phyloP scores from a whole-genome alignment of 179 eudicot species.

The Sideroxylon spinosum region DNA sequence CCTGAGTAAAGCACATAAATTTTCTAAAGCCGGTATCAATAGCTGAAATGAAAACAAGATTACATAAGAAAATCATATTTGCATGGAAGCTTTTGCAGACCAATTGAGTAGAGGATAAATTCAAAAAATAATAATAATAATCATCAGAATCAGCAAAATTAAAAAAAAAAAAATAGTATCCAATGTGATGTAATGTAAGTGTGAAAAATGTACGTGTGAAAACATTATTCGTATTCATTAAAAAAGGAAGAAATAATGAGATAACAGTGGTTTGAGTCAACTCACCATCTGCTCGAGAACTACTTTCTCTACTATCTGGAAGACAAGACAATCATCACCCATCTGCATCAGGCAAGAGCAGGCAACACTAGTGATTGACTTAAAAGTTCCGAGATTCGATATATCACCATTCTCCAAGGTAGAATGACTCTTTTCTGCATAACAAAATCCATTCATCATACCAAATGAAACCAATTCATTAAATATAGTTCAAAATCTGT shows the following conservation, averaged over 20 bases:
- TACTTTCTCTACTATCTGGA: constrained; percentile 58
- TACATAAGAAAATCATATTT: not conserved
- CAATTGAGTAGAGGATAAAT: not conserved
- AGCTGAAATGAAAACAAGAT: constrained; percentile 32
- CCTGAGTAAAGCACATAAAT: constrained; percentile 66
- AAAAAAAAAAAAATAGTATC: not conserved
- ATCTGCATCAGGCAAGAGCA: constrained; percentile 69
- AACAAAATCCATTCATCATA: constrained; percentile 1
- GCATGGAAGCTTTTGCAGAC: constrained; percentile 1
- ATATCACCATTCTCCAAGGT: constrained; percentile 25
- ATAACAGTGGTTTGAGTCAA: constrained; percentile 15
- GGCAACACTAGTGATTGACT: constrained; percentile 42
- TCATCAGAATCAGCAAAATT: not conserved
- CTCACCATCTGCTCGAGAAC: constrained; percentile 72
- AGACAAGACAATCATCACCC: constrained; percentile 65
- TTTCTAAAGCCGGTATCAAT: constrained; percentile 45
- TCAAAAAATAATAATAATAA: too few species aligned
- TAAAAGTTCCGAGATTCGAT: constrained; percentile 42
- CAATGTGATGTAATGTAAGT: too few species aligned
- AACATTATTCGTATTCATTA: not conserved
- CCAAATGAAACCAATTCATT: not conserved
- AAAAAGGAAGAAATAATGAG: not conserved
- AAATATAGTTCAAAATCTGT: not conserved
- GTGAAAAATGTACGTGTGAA: not conserved
- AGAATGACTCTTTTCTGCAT: constrained; percentile 45